phyloP scores from a whole-genome alignment of 306 rosid species.

The Vigna mungo region DNA sequence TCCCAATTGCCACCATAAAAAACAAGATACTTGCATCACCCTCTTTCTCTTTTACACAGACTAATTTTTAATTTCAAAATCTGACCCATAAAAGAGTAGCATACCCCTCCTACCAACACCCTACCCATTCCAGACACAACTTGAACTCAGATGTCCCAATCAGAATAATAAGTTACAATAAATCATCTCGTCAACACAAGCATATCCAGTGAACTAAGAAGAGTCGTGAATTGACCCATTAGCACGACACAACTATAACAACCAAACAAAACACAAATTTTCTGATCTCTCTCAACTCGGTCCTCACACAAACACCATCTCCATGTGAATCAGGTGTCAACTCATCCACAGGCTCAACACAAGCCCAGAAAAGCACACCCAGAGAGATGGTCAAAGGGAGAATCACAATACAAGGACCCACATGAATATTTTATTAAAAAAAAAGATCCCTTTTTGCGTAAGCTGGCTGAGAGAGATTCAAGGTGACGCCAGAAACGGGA shows the following conservation, averaged over 20 bases:
- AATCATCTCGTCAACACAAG: constrained; percentile 18
- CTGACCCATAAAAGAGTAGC: background rate
- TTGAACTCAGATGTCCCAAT: constrained; percentile 12
- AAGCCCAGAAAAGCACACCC: constrained; percentile 27
- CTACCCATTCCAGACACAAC: background rate
- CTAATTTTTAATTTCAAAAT: constrained; percentile 3
- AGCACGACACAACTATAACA: background rate
- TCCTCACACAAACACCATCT: background rate
- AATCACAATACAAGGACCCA: constrained; percentile 42
- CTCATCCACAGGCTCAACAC: constrained; percentile 4
- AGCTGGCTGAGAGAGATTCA: background rate
- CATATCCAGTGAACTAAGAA: constrained; percentile 13
- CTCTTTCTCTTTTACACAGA: background rate
- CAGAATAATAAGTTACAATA: constrained; percentile 24
- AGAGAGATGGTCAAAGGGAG: constrained; percentile 29
- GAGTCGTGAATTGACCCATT: constrained; percentile 27
- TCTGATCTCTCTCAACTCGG: background rate
- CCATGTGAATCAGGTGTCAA: constrained; percentile 14
- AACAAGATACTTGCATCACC: constrained; percentile 28
- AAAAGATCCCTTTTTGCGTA: background rate
- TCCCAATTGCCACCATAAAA: background rate
- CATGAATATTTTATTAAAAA: constrained; percentile 26
- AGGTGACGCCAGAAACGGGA: constrained; percentile 34
- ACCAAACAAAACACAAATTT: constrained; percentile 31
- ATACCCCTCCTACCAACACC: background rate